Evolutionary conservation across 108 stramenopile species (phyloP).

Genomic region (Nannochloropsis salina): DNA sequence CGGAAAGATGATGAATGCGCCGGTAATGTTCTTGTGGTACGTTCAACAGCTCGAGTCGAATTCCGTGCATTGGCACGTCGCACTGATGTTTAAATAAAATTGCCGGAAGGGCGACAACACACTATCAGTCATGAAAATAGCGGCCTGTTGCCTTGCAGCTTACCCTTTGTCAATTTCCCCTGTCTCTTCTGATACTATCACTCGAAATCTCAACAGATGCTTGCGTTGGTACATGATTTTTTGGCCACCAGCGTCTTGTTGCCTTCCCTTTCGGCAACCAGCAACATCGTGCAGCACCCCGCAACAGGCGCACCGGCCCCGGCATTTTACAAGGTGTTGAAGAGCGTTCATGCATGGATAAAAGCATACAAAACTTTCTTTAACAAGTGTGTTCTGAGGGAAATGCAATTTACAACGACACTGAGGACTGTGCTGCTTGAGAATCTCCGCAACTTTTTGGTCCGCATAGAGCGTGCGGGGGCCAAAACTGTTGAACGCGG

Average conservation of each 20-base stretch:
- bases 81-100: too few relatives aligned
- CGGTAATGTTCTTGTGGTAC: slow-evolving; percentile 7
- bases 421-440: not conserved
- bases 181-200: too few relatives aligned
- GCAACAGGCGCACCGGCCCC: not conserved
- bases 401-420: not conserved
- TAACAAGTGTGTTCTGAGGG: not conserved
- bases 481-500: slow-evolving; percentile 3
- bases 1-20: not conserved
- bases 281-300: not conserved
- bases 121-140: too few relatives aligned
- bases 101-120: too few relatives aligned
- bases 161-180: too few relatives aligned
- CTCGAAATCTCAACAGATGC: not conserved
- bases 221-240: not conserved
- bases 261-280: not conserved
- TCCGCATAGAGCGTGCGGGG: not conserved
- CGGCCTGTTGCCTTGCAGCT: too few relatives aligned
- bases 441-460: not conserved
- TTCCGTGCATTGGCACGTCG: too few relatives aligned
- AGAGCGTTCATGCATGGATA: not conserved
- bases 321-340: not conserved
- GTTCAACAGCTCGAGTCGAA: not conserved
- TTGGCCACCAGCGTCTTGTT: not conserved
- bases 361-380: not conserved